Evolutionary conservation across 2,329 filamentous ascomycete species (phyloP).

Genomic region (Verticillium longisporum): DNA sequence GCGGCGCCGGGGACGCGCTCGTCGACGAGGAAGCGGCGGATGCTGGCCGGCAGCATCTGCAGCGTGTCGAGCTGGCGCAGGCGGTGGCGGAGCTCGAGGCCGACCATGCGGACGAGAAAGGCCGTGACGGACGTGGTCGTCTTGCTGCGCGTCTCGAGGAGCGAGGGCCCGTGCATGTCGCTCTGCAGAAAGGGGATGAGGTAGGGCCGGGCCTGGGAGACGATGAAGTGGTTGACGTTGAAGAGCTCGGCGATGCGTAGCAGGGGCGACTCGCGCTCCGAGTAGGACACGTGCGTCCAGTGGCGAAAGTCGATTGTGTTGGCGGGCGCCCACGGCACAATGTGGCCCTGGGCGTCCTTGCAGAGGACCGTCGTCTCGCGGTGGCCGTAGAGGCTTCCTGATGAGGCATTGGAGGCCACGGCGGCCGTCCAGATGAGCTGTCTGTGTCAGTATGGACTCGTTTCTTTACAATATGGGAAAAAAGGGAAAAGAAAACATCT

Average conservation of each 20-base stretch:
- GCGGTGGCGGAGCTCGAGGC: slow-evolving; percentile 72
- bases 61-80: slow-evolving; percentile 75
- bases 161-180: slow-evolving; percentile 70
- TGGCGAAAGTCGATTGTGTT: slow-evolving; percentile 58
- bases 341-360: slow-evolving; percentile 66
- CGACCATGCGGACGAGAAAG: slow-evolving; percentile 60
- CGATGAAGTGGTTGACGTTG: slow-evolving; percentile 92
- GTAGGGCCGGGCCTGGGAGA: slow-evolving; percentile 87
- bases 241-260: slow-evolving; percentile 73
- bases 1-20: slow-evolving; percentile 73
- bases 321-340: slow-evolving; percentile 66
- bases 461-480: no score
- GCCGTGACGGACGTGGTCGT: slow-evolving; percentile 46
- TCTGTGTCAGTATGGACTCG: slow-evolving; percentile 25
- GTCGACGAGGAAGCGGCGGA: slow-evolving; percentile 73
- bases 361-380: slow-evolving; percentile 62
- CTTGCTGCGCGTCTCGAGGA: slow-evolving; percentile 50
- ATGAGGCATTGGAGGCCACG: slow-evolving; percentile 65
- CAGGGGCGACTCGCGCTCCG: slow-evolving; percentile 58
- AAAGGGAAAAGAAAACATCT: no score
- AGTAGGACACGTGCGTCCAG: slow-evolving; percentile 59
- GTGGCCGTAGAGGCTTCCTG: slow-evolving; percentile 57
- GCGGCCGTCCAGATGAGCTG: slow-evolving; percentile 78
- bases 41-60: slow-evolving; percentile 60
- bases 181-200: slow-evolving; percentile 78